Conservation (phyloP, 2,329 filamentous ascomycete genomes). For the Colletotrichum lentis region DNA sequence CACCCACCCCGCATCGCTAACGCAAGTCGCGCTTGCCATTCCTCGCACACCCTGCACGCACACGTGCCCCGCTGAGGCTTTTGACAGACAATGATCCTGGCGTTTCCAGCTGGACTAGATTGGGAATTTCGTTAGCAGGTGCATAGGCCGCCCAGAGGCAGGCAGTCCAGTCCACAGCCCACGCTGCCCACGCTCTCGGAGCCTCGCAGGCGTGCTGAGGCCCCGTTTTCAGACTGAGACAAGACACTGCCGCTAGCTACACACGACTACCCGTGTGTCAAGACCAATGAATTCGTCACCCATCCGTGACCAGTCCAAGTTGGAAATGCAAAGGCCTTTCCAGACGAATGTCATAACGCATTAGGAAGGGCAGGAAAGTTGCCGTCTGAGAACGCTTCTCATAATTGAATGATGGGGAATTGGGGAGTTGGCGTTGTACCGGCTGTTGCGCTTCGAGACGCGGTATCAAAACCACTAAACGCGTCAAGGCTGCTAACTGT, state of each 20-base stretch:
- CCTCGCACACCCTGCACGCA: slow-evolving; percentile 17
- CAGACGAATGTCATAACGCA: neutral
- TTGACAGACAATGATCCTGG: slow-evolving; percentile 19
- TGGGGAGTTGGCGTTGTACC: neutral
- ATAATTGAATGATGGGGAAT: too few species aligned
- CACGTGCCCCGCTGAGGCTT: slow-evolving; percentile 29
- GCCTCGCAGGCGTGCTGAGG: slow-evolving; percentile 2
- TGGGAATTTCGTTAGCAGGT: neutral
- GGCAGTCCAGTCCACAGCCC: slow-evolving; percentile 16
- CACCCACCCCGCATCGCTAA: slow-evolving; percentile 34
- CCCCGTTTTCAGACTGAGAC: slow-evolving; percentile 36
- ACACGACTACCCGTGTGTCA: slow-evolving; percentile 6
- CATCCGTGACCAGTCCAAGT: neutral
- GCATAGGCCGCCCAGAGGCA: neutral
- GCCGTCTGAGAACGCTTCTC: slow-evolving; percentile 3
- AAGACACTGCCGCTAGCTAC: slow-evolving; percentile 8
- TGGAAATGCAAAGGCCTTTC: too few species aligned
- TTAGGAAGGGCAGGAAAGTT: neutral
- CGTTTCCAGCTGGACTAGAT: slow-evolving; percentile 28
- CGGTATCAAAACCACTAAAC: slow-evolving; percentile 25
- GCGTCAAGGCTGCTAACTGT: slow-evolving; percentile 12
- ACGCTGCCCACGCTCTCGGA: slow-evolving; percentile 4
- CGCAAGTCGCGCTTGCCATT: slow-evolving; percentile 31
- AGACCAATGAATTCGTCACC: slow-evolving; percentile 7
- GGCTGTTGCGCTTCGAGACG: slow-evolving; percentile 17